A percentile compares a stretch with the other conserved stretches of the same genome.
Conservation (phyloP, 129 eudicot genomes). For the Kitagawia praeruptora region DNA sequence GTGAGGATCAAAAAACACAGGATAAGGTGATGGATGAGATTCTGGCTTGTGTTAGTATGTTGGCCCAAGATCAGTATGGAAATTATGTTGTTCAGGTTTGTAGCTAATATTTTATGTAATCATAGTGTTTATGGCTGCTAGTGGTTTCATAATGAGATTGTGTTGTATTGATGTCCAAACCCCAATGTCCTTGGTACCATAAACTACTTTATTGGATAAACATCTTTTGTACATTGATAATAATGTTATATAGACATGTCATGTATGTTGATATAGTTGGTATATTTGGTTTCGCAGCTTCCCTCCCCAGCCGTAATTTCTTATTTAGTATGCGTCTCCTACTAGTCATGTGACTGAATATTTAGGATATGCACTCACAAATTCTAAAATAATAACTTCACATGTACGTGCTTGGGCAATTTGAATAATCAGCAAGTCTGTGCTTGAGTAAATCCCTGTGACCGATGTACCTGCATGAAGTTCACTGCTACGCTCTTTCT, state of each 20-base stretch:
- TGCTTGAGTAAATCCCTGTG: neutral
- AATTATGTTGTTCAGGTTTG: constrained; percentile 97
- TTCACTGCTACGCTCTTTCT: neutral
- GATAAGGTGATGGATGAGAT: constrained; percentile 83
- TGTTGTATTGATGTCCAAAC: neutral
- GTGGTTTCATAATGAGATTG: neutral
- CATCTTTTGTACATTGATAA: neutral
- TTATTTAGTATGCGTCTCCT: neutral
- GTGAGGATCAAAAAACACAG: constrained; percentile 66
- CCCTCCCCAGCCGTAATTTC: neutral
- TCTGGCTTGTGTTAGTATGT: constrained; percentile 62
- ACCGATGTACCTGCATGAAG: neutral
- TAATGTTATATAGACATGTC: neutral
- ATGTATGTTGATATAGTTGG: neutral
- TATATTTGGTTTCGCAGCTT: neutral
- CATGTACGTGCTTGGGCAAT: neutral
- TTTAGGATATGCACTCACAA: neutral
- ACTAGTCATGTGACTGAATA: neutral
- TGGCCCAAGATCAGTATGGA: constrained; percentile 97
- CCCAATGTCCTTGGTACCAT: neutral
- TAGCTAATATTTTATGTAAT: neutral
- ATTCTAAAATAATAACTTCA: neutral
- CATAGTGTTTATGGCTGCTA: neutral
- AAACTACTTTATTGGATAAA: neutral
- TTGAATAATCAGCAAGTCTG: neutral